Base-by-base conservation (phyloP, 805 yeast genomes). In the Saturnispora kantuleensis region DNA sequence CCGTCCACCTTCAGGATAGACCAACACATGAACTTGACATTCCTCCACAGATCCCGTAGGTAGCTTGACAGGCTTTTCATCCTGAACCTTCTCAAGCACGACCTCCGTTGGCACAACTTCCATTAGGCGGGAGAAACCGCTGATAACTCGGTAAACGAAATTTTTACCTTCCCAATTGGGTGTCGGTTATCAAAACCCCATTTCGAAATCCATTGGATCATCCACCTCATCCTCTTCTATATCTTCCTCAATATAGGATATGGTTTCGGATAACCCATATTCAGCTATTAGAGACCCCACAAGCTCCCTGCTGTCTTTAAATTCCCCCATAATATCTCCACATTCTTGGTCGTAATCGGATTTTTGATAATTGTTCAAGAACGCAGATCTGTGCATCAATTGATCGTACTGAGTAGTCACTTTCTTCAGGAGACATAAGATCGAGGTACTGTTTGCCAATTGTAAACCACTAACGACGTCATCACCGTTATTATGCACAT, bases 391-490 rank as follows among this genome's bases (percentile, higher is more conserved):
- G 38, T 76, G 76, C 55, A 84, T 84, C 44, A 93, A 72, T 39
- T 79, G 74, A 54, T 90, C 96, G 60, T 81, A 93, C 53, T 88
- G 90, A 41, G 69, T 72, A 30, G 88, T 69, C 0, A 84, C 78
- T 50, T 80, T 77, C 30, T 74, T 71, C 47, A 93, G 71, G 13
- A 87, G 66, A 11, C 78, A 71, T 2, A 79, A 71, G 10, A 90
- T 77, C 1, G 88, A 77, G 0, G 97, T 81, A 42, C 84, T 78
- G 61, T 93, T 93, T 5, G 94, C 75, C 18, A 93, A 67, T 79
- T 83, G 85, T 50, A 88, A 68, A 1, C 97, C 97, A 52, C 80
- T 81, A 4, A 85, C 77, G 10, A 70, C 62, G 43, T 71, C 68
- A 31, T 71, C 49, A 7, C 72, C 66, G 34, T 52, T 41, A 3